These are phyloP conservation scores for Chernovozyma aurita DNA, from an alignment of 1,139 yeast species.

Conservation along the genomic window DNA sequence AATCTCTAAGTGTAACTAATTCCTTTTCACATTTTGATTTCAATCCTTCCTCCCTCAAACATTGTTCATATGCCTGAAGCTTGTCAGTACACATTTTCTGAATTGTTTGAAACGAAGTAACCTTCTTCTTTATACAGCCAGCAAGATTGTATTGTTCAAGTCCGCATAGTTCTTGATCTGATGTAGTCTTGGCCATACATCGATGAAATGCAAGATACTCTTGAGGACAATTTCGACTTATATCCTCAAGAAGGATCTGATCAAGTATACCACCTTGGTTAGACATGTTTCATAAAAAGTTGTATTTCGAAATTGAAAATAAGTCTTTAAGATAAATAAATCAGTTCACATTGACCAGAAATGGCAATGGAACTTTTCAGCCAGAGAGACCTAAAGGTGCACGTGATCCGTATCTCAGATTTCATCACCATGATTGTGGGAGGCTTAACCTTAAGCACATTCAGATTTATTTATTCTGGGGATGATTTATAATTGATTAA, in stretches of 20 bases:
- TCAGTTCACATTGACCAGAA: too few relatives aligned
- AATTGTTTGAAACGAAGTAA: conserved; percentile 63
- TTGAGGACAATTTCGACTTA: conserved; percentile 63
- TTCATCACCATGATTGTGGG: too few relatives aligned
- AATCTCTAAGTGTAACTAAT: conserved; percentile 28
- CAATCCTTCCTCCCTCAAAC: conserved; percentile 40
- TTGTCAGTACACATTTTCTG: conserved; percentile 53
- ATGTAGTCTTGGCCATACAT: conserved; percentile 48
- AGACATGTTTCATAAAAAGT: too few relatives aligned
- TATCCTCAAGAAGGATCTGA: conserved; percentile 33
- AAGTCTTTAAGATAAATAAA: too few relatives aligned
- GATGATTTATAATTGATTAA: too few relatives aligned
- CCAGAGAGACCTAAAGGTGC: too few relatives aligned
- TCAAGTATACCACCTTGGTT: conserved; percentile 15
- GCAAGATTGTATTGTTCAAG: conserved; percentile 49
- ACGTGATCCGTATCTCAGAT: too few relatives aligned
- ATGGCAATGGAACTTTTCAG: too few relatives aligned
- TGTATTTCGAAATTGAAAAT: too few relatives aligned
- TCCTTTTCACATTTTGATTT: conserved; percentile 33
- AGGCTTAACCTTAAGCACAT: too few relatives aligned
- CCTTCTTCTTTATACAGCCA: conserved; percentile 51
- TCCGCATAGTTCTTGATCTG: conserved; percentile 45
- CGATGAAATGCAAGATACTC: conserved; percentile 61
- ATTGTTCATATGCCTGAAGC: conserved; percentile 57
- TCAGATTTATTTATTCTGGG: too few relatives aligned